Evolutionary conservation across 2,329 filamentous ascomycete genomes (phyloP).

Genomic region (Fusarium fracticaudum): DNA sequence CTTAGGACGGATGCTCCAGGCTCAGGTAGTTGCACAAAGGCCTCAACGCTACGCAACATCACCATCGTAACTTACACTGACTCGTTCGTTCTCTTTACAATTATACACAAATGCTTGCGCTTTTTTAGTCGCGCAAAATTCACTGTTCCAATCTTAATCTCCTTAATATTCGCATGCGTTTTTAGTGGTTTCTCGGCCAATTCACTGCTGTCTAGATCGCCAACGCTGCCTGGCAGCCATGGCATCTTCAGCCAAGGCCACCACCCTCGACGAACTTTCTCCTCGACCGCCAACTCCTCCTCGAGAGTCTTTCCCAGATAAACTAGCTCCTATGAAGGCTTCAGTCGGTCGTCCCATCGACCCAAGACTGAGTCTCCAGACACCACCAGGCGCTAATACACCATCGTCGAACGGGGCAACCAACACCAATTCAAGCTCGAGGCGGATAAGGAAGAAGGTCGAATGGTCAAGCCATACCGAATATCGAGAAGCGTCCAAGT

Average conservation of each 20-base stretch:
- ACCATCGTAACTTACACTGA: background rate
- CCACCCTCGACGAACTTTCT: slow-evolving; percentile 62
- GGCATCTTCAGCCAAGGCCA: slow-evolving; percentile 54
- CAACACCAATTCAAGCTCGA: slow-evolving; percentile 55
- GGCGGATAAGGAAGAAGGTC: slow-evolving; percentile 62
- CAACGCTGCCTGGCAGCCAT: slow-evolving; percentile 53
- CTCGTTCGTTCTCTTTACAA: background rate
- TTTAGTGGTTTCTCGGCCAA: slow-evolving; percentile 39
- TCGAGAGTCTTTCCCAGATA: slow-evolving; percentile 59
- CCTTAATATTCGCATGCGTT: slow-evolving; percentile 33
- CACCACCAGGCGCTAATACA: slow-evolving; percentile 61
- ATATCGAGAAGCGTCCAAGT: slow-evolving; percentile 52
- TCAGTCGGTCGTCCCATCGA: slow-evolving; percentile 52
- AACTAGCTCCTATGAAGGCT: slow-evolving; percentile 49
- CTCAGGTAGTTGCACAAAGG: slow-evolving; percentile 4
- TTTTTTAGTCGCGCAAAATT: background rate
- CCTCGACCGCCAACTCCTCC: slow-evolving; percentile 74
- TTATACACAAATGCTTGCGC: background rate
- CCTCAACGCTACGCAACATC: slow-evolving; percentile 18
- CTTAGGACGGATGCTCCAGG: background rate
- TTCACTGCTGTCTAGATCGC: slow-evolving; percentile 52
- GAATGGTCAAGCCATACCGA: slow-evolving; percentile 67
- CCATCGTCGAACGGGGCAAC: slow-evolving; percentile 54
- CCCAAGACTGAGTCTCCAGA: slow-evolving; percentile 53
- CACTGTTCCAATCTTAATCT: slow-evolving; percentile 1